Percentiles rank a stretch among this genome's conserved stretches.
These are phyloP conservation scores for Beta corolliflora DNA, from an alignment of 179 eudicot species.

Conservation along the genomic window DNA sequence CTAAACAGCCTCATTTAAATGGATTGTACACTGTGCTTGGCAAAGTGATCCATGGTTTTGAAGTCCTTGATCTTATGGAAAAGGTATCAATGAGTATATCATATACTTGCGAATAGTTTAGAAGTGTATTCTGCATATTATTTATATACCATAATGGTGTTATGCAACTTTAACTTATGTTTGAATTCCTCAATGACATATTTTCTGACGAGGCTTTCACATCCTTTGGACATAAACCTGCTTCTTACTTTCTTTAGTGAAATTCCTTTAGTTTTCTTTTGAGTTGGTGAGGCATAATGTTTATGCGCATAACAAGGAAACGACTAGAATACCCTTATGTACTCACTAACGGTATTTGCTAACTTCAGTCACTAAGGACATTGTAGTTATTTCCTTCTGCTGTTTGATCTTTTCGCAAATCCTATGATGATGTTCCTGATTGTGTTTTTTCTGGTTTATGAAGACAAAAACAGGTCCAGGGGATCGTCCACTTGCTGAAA, in stretches of 20 bases:
- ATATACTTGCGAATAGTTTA: not conserved
- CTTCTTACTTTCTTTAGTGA: not conserved
- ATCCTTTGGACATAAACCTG: not conserved
- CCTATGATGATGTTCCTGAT: slow-evolving; percentile 8
- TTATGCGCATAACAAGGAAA: too few species aligned
- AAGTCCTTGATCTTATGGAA: slow-evolving; percentile 97
- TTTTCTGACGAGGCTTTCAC: not conserved
- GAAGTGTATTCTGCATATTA: too few species aligned
- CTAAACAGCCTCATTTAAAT: slow-evolving; percentile 95
- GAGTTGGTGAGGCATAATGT: too few species aligned
- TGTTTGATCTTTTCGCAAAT: not conserved
- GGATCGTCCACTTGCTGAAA: slow-evolving; percentile 95
- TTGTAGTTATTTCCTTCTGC: not conserved
- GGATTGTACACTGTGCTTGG: slow-evolving; percentile 91
- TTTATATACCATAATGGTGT: not conserved
- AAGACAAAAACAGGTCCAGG: slow-evolving; percentile 86
- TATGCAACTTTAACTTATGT: not conserved
- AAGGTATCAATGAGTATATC: slow-evolving; percentile 49
- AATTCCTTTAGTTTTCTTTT: not conserved
- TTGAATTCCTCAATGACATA: not conserved
- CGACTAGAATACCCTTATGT: too few species aligned
- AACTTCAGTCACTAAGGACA: too few species aligned
- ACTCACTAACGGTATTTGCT: too few species aligned
- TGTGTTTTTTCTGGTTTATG: slow-evolving; percentile 21
- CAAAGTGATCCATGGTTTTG: slow-evolving; percentile 97